phyloP scores from a whole-genome alignment of 2,329 filamentous ascomycete genomes.

The Pyrenochaeta sp. region DNA sequence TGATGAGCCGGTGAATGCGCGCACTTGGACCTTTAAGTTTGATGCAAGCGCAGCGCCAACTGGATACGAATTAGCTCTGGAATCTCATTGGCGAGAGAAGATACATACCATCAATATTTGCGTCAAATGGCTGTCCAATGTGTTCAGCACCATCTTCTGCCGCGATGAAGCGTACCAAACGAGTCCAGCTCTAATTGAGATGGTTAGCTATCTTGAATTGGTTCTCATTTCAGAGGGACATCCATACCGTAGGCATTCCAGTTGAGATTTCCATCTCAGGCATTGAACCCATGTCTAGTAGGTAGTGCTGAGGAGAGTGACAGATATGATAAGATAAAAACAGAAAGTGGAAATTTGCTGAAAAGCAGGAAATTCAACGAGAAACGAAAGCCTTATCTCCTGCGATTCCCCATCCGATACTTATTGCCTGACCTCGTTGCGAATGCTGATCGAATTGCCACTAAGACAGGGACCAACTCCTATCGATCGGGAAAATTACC shows the following conservation, averaged over 20 bases:
- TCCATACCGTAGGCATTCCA: constrained; percentile 8
- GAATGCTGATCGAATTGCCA: background rate
- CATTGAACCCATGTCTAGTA: constrained; percentile 5
- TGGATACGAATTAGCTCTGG: constrained; percentile 2
- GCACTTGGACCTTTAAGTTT: constrained; percentile 10
- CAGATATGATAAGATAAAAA: background rate
- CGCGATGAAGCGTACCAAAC: constrained; percentile 23
- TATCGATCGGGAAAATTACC: background rate
- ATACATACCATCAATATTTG: constrained; percentile 15
- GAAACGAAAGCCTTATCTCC: background rate
- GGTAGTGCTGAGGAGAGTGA: background rate
- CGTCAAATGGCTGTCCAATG: constrained; percentile 19
- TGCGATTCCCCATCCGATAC: no score
- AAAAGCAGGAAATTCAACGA: background rate
- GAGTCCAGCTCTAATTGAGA: constrained; percentile 14
- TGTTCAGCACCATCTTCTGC: constrained; percentile 20
- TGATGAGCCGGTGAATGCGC: constrained; percentile 13
- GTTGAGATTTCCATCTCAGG: background rate
- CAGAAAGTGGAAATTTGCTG: background rate
- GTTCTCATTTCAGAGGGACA: background rate
- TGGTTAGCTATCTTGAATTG: background rate
- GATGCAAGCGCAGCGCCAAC: constrained; percentile 21
- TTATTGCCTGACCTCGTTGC: no score
- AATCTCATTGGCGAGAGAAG: background rate
- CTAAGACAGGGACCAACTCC: background rate